A percentile compares a stretch with the other conserved stretches of the same genome.
Evolutionary conservation across 2,329 filamentous ascomycete genomes (phyloP).

Genomic region (Fusarium sp.): DNA sequence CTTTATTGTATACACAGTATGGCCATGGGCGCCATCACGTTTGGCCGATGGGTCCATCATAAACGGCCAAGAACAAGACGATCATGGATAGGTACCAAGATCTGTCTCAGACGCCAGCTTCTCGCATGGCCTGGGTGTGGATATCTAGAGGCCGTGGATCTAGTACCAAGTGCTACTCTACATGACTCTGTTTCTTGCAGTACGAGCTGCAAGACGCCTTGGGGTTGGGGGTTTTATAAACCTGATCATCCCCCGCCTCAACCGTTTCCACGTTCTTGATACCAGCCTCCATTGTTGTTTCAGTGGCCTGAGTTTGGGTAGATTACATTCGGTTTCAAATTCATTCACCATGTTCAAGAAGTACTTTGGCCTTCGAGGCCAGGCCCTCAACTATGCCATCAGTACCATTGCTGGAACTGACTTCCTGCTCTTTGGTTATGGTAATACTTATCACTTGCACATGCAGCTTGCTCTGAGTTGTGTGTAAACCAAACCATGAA

Average conservation of each 20-base stretch:
- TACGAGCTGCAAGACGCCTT: slow-evolving; percentile 20
- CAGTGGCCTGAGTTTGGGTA: slow-evolving; percentile 3
- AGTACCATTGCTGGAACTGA: slow-evolving; percentile 79
- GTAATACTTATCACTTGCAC: slow-evolving; percentile 49
- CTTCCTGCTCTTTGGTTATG: slow-evolving; percentile 73
- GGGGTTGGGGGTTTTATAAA: slow-evolving; percentile 35
- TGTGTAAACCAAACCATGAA: neutral
- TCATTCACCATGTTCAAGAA: slow-evolving; percentile 50
- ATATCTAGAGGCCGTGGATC: slow-evolving; percentile 29
- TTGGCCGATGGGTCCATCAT: slow-evolving; percentile 18
- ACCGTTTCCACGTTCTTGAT: neutral
- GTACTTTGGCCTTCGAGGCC: slow-evolving; percentile 76
- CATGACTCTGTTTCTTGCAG: slow-evolving; percentile 38
- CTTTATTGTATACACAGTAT: slow-evolving; percentile 3
- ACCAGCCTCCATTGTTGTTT: neutral
- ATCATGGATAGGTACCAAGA: slow-evolving; percentile 11
- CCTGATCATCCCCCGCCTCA: slow-evolving; percentile 15
- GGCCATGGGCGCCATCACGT: neutral
- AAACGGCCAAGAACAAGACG: slow-evolving; percentile 13
- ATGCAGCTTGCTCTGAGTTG: neutral
- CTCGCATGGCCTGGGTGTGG: slow-evolving; percentile 24
- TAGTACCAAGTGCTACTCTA: slow-evolving; percentile 21
- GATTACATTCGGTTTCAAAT: neutral
- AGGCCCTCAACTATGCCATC: slow-evolving; percentile 75
- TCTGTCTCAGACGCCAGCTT: slow-evolving; percentile 9